phyloP scores from a whole-genome alignment of 257 asterid genomes.

The Gentiana straminea region DNA sequence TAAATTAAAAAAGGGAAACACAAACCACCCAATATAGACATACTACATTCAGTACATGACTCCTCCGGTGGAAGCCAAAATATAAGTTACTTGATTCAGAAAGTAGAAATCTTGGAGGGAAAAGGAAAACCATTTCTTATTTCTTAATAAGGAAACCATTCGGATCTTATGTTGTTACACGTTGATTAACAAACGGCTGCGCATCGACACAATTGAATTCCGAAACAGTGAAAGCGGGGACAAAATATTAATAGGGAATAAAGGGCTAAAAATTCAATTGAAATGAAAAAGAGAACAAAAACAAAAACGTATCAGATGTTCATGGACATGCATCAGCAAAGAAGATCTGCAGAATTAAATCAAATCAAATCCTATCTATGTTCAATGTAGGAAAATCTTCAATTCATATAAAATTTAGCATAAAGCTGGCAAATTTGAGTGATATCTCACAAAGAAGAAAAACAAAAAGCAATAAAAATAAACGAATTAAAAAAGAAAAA shows the following conservation, averaged over 20 bases:
- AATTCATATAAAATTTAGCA: no score
- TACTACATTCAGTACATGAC: no score
- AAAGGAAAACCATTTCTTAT: no score
- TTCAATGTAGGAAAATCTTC: no score
- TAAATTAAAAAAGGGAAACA: no score
- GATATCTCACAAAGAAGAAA: no score
- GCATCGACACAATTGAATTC: not conserved
- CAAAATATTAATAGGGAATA: not conserved
- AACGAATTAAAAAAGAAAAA: constrained; percentile 12
- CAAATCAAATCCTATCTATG: not conserved
- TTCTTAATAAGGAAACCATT: not conserved
- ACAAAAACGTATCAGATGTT: not conserved
- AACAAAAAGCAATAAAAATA: not conserved
- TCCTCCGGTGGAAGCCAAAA: no score
- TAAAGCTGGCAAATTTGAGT: no score
- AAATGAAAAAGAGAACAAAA: not conserved
- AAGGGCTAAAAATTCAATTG: not conserved
- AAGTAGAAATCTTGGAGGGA: not conserved
- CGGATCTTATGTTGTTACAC: not conserved
- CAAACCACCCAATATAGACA: no score
- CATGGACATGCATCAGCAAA: not conserved
- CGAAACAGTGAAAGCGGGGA: not conserved
- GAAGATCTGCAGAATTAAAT: constrained; percentile 22
- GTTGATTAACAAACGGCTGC: not conserved
- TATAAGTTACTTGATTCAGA: no score